These are phyloP conservation scores for Solanum habrochaites DNA, from an alignment of 257 asterid genomes.

Conservation along the genomic window DNA sequence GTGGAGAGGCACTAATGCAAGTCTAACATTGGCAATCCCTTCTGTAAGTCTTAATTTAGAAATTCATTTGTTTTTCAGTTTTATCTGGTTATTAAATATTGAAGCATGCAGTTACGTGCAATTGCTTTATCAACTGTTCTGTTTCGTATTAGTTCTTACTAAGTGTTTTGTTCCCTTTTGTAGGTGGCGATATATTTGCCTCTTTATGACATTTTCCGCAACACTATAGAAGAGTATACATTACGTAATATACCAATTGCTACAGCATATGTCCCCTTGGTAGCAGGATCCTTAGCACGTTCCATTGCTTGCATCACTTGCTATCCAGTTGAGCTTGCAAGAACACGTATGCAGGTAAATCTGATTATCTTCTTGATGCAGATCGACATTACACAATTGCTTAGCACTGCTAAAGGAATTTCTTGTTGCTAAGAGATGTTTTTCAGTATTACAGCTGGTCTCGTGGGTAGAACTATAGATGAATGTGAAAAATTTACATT, in stretches of 20 bases:
- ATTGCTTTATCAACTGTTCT: not conserved
- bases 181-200: slow-evolving; percentile 97
- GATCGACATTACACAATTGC: not conserved
- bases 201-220: slow-evolving; percentile 70
- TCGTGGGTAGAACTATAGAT: not conserved
- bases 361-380: not conserved
- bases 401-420: not conserved
- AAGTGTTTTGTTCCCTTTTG: not conserved
- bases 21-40: slow-evolving; percentile 84
- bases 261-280: slow-evolving; percentile 58
- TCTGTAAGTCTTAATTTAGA: slow-evolving; percentile 41
- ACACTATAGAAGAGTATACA: slow-evolving; percentile 49
- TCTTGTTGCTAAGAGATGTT: not conserved
- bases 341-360: slow-evolving; percentile 92
- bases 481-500: not conserved
- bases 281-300: slow-evolving; percentile 86
- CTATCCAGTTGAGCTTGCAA: slow-evolving; percentile 85
- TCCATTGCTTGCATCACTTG: slow-evolving; percentile 81
- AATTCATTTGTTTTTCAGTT: not conserved
- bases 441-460: not conserved
- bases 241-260: slow-evolving; percentile 36
- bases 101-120: not conserved
- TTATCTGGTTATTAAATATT: not conserved
- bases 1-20: slow-evolving; percentile 97
- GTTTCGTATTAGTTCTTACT: not conserved